Conservation (phyloP, 2,329 filamentous ascomycete species). For the Coniochaeta ligniaria region DNA sequence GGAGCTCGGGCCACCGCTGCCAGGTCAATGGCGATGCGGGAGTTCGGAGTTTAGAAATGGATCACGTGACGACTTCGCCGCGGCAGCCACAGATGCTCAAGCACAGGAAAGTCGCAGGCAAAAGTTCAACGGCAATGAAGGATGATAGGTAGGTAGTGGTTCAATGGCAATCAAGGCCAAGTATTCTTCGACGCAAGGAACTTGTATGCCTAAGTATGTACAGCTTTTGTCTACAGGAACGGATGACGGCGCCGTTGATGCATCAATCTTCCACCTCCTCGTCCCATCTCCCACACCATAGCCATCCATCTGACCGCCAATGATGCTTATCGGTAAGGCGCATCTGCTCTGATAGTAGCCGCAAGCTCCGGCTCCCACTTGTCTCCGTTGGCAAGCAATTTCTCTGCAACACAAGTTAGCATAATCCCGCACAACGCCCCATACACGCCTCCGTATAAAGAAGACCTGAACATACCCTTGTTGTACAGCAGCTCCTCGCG, state of each 20-base stretch:
- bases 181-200: background rate
- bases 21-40: background rate
- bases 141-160: too few relatives aligned
- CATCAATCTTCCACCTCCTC: background rate
- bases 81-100: background rate
- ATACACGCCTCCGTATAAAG: too few relatives aligned
- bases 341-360: slow-evolving; percentile 84
- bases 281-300: background rate
- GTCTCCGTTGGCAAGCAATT: slow-evolving; percentile 81
- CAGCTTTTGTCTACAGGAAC: slow-evolving; percentile 1
- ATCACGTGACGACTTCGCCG: slow-evolving; percentile 7
- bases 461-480: slow-evolving; percentile 56
- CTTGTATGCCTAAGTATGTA: background rate
- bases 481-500: slow-evolving; percentile 96
- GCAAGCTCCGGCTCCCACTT: slow-evolving; percentile 98
- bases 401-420: slow-evolving; percentile 46
- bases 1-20: slow-evolving; percentile 4
- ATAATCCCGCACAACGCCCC: background rate
- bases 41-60: background rate
- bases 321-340: slow-evolving; percentile 67
- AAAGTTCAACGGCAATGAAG: too few relatives aligned
- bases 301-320: background rate
- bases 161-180: background rate
- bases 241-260: background rate
- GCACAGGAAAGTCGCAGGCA: too few relatives aligned